Percentiles rank a stretch among this genome's conserved stretches.
These are phyloP conservation scores for Avena insularis DNA, from an alignment of 176 grass and related monocot species.

Conservation along the genomic window DNA sequence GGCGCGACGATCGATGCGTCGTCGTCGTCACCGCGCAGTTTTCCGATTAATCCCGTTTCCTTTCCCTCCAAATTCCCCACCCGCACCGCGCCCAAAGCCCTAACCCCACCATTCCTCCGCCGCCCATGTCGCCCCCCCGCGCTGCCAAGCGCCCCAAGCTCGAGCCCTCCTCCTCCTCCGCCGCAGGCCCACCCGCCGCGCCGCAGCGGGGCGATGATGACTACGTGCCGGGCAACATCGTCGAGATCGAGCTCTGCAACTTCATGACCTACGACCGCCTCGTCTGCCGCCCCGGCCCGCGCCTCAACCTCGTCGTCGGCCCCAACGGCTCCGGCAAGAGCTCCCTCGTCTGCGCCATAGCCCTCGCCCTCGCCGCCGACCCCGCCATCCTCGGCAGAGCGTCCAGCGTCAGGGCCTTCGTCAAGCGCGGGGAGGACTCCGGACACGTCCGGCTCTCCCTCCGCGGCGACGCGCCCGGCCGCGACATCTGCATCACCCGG, in stretches of 20 bases:
- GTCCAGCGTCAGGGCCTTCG: slow-evolving; percentile 72
- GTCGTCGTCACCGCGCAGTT: not conserved
- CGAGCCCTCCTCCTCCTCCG: slow-evolving; percentile 17
- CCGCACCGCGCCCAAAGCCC: not conserved
- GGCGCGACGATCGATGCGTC: not conserved
- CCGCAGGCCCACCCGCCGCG: not conserved
- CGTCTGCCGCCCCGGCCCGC: slow-evolving; percentile 71
- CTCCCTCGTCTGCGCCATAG: slow-evolving; percentile 89
- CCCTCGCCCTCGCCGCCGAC: slow-evolving; percentile 72
- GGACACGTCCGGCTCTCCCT: slow-evolving; percentile 86
- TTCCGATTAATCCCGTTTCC: not conserved
- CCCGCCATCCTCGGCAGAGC: slow-evolving; percentile 84
- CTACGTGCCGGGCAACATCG: slow-evolving; percentile 90
- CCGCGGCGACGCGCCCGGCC: slow-evolving; percentile 52
- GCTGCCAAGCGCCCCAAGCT: slow-evolving; percentile 64
- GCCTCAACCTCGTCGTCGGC: slow-evolving; percentile 89
- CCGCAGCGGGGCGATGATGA: slow-evolving; percentile 76
- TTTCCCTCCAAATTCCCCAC: slow-evolving; percentile 29
- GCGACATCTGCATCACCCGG: slow-evolving; percentile 68
- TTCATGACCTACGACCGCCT: slow-evolving; percentile 95
- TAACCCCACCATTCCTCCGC: not conserved
- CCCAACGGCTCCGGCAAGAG: slow-evolving; percentile 96
- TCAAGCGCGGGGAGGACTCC: slow-evolving; percentile 80
- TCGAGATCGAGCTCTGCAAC: slow-evolving; percentile 88
- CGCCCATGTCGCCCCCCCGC: slow-evolving; percentile 53